Base-by-base conservation (phyloP, 306 rosid species). In the Leucaena leucocephala region DNA sequence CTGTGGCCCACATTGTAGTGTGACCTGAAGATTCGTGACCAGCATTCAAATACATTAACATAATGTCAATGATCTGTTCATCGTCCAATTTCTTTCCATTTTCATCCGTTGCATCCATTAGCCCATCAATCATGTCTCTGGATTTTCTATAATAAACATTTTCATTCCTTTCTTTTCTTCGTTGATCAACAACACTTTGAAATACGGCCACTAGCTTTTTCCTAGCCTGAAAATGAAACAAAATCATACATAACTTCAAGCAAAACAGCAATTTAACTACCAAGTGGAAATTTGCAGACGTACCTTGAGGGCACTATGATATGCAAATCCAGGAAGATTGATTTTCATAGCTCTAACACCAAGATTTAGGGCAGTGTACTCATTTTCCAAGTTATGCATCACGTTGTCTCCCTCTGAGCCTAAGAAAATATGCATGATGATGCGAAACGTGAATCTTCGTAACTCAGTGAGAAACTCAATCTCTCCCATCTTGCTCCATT, bases 11-110 rank as follows among this genome's bases (percentile, higher is more conserved):
- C 94, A 90, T 94, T 19, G 91, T 89, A 19, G 70, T 88, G 64
- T 94, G 98, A 1, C 90, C 98, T 1, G 96, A 94, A 82, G 98
- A 94, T 64, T 94, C 98, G 83, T 94, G 98, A 44, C 97, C 97
- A 2, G 94, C 98, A 77, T 94, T 94, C 84, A 94, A 85, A 48
- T 94, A 94, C 98, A 94, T 94, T 35, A 92, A 5, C 84, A 94
- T 73, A 33, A 89, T 71, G 76, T 94, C 98, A 71, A 92, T 92
- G 42, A 94, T 86, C 15, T 92, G 96, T 42, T 86, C 94, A 57
- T 94, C 91, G 10, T 44, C 79, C 46, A 94, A 74, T 57, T 79
- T 92, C 58, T 85, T 84, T 14, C 97, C 96, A 71, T 88, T 85
- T n/a, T 90, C 98, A 68, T 94, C 98, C 59, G 76, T 86, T 45